Evolutionary conservation across 306 rosid genomes (phyloP).

Genomic region (Pueraria montana): DNA sequence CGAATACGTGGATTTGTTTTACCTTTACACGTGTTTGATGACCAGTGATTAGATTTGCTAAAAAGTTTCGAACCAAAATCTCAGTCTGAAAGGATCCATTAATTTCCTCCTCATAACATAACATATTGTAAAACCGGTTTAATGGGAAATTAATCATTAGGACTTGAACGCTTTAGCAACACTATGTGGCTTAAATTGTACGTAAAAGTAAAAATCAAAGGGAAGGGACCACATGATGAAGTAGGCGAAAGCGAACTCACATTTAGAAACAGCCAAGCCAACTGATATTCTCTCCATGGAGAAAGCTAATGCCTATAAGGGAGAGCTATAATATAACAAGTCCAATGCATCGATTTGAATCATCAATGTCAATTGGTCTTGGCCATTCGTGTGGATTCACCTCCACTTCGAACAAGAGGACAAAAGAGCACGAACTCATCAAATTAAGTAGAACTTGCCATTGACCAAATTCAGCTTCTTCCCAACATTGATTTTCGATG

Average conservation of each 20-base stretch:
- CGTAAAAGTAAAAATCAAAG: slow-evolving; percentile 34
- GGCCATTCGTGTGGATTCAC: slow-evolving; percentile 19
- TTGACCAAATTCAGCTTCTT: slow-evolving; percentile 30
- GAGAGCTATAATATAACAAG: slow-evolving; percentile 17
- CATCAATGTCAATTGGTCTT: background rate
- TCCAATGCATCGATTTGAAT: slow-evolving; percentile 28
- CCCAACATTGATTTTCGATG: slow-evolving; percentile 22
- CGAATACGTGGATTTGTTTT: slow-evolving; percentile 6
- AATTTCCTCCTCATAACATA: slow-evolving; percentile 19
- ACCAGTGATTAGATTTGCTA: slow-evolving; percentile 28
- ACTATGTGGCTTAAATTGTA: slow-evolving; percentile 47
- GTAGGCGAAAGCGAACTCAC: slow-evolving; percentile 38
- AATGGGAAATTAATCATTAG: slow-evolving; percentile 33
- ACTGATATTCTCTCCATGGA: slow-evolving; percentile 34
- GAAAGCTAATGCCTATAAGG: slow-evolving; percentile 25
- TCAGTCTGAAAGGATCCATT: background rate
- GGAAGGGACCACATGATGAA: slow-evolving; percentile 23
- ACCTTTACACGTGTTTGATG: slow-evolving; percentile 28
- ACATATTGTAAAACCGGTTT: slow-evolving; percentile 14
- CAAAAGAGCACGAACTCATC: background rate
- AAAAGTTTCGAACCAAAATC: slow-evolving; percentile 1
- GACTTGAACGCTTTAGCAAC: slow-evolving; percentile 34
- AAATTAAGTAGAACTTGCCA: slow-evolving; percentile 12
- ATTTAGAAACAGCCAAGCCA: slow-evolving; percentile 3
- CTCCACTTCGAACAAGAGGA: slow-evolving; percentile 8